Evolutionary conservation across 352 stramenopile genomes (phyloP), one percentile per base, ranked within the genome.

Genomic region (Phytophthora niederhauseri): DNA sequence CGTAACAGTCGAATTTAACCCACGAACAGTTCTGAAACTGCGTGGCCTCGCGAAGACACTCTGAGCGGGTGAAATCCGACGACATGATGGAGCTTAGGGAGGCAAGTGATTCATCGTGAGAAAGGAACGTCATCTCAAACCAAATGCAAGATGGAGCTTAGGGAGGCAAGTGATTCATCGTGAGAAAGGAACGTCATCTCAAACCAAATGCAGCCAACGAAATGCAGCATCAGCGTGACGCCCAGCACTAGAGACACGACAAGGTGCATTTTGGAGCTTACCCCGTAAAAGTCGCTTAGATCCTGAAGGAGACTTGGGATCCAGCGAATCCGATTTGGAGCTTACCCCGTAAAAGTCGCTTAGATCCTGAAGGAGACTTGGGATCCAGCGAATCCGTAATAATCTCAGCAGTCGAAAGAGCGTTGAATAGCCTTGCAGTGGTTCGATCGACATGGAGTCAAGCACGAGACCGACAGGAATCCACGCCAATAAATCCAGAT

Each of bases 201-300:
- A n/a, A 92, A 92, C 84, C 84, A 92, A 3, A 82, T 14, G 30
- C 82, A 91, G 0, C 75, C 82, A 6, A 82, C 65, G 22, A 91
- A 57, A 45, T 91, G 84, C 11, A 92, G 65, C 34, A 68, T 80
- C 0, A 87, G 46, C 0, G 78, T 76, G n/a, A 91, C 82, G 6
- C 76, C 76, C 2, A 92, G 59, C 0, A 91, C 2, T 31, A 92
- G 61, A 4, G 59, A 64, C 11, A 75, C 17, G 2, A 90, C 74
- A 4, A 75, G 61, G 36, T 76, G 75, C 3, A 82, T 2, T 41
- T 88, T 88, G 6, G 82, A 92, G 55, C 84, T 92, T 7, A 81
- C 54, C 5, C 78, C 67, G 34, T 85, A 84, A 15, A 80, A 83
- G 55, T 92, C 82, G 11, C 71, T 66, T 0, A 92, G 51, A 46